Conservation (phyloP, 139 green algal genomes). For the Tetraselmis chui region DNA sequence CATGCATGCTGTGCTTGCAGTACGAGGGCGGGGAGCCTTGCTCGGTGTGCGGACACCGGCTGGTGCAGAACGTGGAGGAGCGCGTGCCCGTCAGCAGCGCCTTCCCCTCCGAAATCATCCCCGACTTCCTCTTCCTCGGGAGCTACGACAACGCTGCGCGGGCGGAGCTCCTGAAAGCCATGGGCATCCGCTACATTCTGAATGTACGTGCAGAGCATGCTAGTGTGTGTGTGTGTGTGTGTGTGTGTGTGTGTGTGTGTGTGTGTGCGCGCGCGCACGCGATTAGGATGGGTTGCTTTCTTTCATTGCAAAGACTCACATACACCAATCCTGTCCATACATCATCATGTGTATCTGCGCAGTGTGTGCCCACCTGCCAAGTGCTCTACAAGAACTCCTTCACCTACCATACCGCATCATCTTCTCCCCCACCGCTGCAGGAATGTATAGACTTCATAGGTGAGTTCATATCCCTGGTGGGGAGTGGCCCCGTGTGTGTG, state of each 20-base stretch:
- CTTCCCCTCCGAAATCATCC: conserved; percentile 72
- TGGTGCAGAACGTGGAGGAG: conserved; percentile 29
- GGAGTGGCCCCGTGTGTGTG: too few relatives aligned
- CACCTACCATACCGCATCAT: conserved; percentile 64
- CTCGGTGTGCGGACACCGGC: conserved; percentile 69
- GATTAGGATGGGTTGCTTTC: too few relatives aligned
- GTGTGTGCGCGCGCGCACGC: background rate
- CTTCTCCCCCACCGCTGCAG: conserved; percentile 48
- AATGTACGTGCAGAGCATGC: conserved; percentile 53
- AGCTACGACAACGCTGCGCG: conserved; percentile 83
- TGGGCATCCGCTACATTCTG: conserved; percentile 77
- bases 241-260: too few relatives aligned
- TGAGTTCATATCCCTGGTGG: too few relatives aligned
- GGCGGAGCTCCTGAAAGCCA: conserved; percentile 71
- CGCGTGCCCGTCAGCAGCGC: conserved; percentile 16
- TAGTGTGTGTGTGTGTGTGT: background rate
- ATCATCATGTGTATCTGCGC: conserved; percentile 13
- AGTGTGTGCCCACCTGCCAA: conserved; percentile 77
- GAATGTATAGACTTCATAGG: conserved; percentile 72
- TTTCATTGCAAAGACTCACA: background rate
- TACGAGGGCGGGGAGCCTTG: conserved; percentile 73
- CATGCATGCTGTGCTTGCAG: conserved; percentile 38
- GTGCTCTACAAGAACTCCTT: conserved; percentile 89
- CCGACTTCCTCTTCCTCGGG: conserved; percentile 76
- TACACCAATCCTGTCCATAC: background rate